Evolutionary conservation across 352 stramenopile species (phyloP), one percentile per base, ranked within the genome.

Genomic region (Phytophthora citrophthora): DNA sequence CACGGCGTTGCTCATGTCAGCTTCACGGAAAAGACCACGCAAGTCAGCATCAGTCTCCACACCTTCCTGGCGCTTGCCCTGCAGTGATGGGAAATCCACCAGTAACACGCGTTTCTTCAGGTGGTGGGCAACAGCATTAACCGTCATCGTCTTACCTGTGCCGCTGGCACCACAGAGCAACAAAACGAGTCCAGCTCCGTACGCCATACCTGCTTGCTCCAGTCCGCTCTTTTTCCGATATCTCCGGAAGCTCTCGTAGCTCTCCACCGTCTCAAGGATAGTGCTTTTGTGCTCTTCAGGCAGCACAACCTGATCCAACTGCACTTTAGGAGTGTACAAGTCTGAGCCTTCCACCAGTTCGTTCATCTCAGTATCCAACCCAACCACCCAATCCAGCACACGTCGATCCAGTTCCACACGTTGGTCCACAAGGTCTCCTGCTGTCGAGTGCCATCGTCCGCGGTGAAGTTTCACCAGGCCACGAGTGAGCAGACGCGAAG

Each of bases 121-220:
- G 38, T 94, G 85, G 44, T 94, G 70, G 15, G 88, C 89, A 1
- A 97, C 86, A 31, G 87, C 89, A 48, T 96, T 95, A 27, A 95
- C 89, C 1, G 88, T 96, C 89, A 97, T 97, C 11, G 89, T 97
- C 76, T 97, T 97, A 54, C 89, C 89, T n/a, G 88, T 96, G 38
- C 89, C 89, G 41, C 83, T 93, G 12, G 86, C 87, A 5, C 89
- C 86, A 36, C 86, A 94, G 13, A 96, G 72, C 48, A 96, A 72
- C 36, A 96, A 61, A 20, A 96, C 85, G 1, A 95, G 74, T 9
- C 88, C 86, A 20, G 78, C 80, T 49, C 88, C 87, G 58, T 95
- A 95, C 39, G 64, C 87, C 51, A 95, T 86, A 15, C 69, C 69
- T 43, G 85, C 77, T 27, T 93, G 81, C 48, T 93, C 88, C 7